phyloP scores from a whole-genome alignment of 129 eudicot species.

The Gnaphalium uliginosum region DNA sequence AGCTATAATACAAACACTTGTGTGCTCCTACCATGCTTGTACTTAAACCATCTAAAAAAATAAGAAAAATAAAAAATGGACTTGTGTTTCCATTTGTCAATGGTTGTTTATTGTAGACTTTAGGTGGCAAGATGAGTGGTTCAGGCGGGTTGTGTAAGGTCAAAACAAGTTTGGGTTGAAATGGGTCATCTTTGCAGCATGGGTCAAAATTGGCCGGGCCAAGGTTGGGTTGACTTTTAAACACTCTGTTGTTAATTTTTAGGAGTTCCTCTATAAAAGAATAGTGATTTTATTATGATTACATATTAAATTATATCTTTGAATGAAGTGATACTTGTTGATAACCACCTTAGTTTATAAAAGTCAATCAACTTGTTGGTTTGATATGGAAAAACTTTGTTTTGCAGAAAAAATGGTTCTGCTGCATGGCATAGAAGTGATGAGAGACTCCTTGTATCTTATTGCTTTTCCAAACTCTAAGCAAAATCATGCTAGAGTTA shows the following conservation, averaged over 20 bases:
- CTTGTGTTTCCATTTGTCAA: background rate
- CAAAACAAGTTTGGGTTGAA: background rate
- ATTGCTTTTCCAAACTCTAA: slow-evolving; percentile 28
- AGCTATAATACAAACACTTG: slow-evolving; percentile 26
- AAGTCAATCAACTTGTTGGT: slow-evolving; percentile 4
- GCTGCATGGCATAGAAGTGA: slow-evolving; percentile 53
- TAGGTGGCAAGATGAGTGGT: background rate
- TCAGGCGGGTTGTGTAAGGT: background rate
- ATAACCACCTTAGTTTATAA: background rate
- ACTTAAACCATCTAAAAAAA: background rate
- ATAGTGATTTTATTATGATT: background rate
- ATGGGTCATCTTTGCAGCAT: background rate
- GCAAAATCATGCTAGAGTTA: slow-evolving; percentile 27
- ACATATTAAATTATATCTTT: background rate
- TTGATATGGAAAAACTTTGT: background rate
- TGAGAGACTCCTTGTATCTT: slow-evolving; percentile 46
- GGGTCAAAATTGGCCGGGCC: background rate
- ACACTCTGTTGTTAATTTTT: background rate
- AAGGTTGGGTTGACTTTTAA: background rate
- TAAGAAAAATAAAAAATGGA: background rate
- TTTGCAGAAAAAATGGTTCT: slow-evolving; percentile 76
- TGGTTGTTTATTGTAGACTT: background rate
- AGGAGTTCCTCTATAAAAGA: background rate
- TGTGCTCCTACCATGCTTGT: background rate
- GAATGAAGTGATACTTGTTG: background rate